These are phyloP conservation scores for Chondrus crispus DNA, from an alignment of 23 red algal species.

Conservation along the genomic window DNA sequence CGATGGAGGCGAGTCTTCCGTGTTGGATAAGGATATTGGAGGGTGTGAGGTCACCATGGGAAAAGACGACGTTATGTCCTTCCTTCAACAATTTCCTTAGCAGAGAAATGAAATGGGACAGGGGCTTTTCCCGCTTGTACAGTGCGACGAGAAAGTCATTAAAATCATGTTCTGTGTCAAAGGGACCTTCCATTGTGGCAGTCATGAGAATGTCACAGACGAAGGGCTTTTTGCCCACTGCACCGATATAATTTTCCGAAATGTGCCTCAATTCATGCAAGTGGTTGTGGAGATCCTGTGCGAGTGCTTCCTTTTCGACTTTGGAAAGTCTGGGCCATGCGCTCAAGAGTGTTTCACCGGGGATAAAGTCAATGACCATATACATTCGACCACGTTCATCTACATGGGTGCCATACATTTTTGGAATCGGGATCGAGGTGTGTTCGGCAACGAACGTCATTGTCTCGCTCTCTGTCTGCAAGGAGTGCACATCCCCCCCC, in stretches of 20 bases:
- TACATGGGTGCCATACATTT: neutral
- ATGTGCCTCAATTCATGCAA: neutral
- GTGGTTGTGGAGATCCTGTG: neutral
- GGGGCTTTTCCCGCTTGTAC: neutral
- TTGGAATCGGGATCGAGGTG: neutral
- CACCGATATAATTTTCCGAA: neutral
- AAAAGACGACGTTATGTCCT: neutral
- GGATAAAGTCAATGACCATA: conserved; percentile 3
- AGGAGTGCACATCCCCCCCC: neutral
- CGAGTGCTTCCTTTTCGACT: neutral
- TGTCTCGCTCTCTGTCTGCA: neutral
- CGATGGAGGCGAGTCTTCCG: neutral
- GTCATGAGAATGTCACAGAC: no score
- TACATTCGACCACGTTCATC: neutral
- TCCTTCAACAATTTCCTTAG: conserved; percentile 14
- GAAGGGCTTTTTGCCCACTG: neutral
- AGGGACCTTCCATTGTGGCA: neutral
- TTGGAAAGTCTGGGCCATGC: neutral
- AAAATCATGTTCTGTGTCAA: neutral
- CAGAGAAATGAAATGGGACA: neutral
- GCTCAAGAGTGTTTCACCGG: neutral
- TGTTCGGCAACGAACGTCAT: neutral
- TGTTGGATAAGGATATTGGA: conserved; percentile 5
- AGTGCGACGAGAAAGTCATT: neutral
- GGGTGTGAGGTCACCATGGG: conserved; percentile 13